phyloP scores from a whole-genome alignment of 2,329 filamentous ascomycete genomes.

The Alternaria hordeiaustralica region DNA sequence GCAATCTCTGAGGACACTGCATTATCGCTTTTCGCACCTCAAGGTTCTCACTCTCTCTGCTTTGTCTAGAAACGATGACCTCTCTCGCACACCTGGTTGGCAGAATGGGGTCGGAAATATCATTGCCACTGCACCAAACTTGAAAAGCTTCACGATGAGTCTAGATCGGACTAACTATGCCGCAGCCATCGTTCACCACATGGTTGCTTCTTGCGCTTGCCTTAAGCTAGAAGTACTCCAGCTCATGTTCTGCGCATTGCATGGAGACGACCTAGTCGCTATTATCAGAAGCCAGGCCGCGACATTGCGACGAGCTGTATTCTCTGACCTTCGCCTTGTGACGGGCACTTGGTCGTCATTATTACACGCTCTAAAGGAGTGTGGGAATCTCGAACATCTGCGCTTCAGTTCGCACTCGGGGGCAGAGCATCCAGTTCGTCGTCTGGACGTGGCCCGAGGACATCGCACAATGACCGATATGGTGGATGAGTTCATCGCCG shows the following conservation, averaged over 20 bases:
- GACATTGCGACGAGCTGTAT: constrained; percentile 17
- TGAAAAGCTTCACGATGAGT: constrained; percentile 28
- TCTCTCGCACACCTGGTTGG: constrained; percentile 28
- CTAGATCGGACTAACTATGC: constrained; percentile 24
- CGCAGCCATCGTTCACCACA: constrained; percentile 21
- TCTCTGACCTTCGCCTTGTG: constrained; percentile 19
- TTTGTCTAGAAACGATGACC: constrained; percentile 11
- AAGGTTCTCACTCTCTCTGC: constrained; percentile 28
- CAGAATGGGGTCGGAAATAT: constrained; percentile 28
- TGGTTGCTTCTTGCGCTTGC: constrained; percentile 20
- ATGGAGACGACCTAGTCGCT: constrained; percentile 20
- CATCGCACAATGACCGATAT: constrained; percentile 8
- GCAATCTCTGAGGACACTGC: constrained; percentile 17
- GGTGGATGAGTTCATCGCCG: constrained; percentile 13
- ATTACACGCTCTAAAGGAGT: constrained; percentile 10
- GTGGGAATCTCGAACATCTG: constrained; percentile 7
- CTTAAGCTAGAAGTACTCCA: constrained; percentile 19
- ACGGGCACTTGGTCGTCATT: constrained; percentile 26
- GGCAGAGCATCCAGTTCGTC: neutral
- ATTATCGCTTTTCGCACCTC: constrained; percentile 18
- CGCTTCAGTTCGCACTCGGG: constrained; percentile 13
- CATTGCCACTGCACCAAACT: constrained; percentile 21
- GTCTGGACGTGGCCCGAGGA: neutral
- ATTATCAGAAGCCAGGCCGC: constrained; percentile 22
- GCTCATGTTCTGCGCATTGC: constrained; percentile 22